Conservation (phyloP, 148 eudicot genomes). For the Persicaria tinctoria region DNA sequence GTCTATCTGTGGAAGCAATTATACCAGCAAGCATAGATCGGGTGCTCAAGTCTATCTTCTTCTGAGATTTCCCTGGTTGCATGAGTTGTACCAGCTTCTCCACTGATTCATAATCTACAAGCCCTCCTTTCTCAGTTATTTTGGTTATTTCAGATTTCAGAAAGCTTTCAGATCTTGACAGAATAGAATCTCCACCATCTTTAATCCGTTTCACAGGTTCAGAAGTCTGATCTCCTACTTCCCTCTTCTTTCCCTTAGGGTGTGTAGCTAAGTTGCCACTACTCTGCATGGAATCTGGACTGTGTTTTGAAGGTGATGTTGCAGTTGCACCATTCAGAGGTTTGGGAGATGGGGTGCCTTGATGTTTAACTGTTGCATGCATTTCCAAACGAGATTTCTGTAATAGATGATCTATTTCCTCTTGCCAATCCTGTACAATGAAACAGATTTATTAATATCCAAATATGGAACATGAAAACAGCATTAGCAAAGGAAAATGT, state of each 20-base stretch:
- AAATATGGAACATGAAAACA: not conserved
- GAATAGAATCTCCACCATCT: conserved; percentile 47
- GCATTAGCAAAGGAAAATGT: not conserved
- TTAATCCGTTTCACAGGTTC: conserved; percentile 55
- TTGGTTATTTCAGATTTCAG: conserved; percentile 59
- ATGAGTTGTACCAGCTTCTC: conserved; percentile 70
- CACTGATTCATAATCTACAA: conserved; percentile 59
- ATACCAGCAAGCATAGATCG: conserved; percentile 61
- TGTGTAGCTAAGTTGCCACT: conserved; percentile 42
- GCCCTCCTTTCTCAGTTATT: conserved; percentile 67
- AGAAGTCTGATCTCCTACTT: conserved; percentile 43
- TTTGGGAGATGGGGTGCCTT: conserved; percentile 67
- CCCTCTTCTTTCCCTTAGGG: conserved; percentile 70
- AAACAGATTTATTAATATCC: too few species aligned
- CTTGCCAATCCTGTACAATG: conserved; percentile 49
- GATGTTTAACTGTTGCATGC: conserved; percentile 40
- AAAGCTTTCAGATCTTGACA: conserved; percentile 29
- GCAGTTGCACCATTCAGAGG: conserved; percentile 43
- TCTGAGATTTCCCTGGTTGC: conserved; percentile 55
- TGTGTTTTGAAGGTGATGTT: conserved; percentile 40
- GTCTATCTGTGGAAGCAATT: conserved; percentile 64
- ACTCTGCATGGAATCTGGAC: conserved; percentile 50
- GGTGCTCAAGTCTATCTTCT: conserved; percentile 48
- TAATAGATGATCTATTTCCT: conserved; percentile 60
- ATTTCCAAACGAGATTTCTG: conserved; percentile 39